These are phyloP conservation scores for Juncus inflexus DNA, from an alignment of 176 grass and related monocot species.

Conservation along the genomic window DNA sequence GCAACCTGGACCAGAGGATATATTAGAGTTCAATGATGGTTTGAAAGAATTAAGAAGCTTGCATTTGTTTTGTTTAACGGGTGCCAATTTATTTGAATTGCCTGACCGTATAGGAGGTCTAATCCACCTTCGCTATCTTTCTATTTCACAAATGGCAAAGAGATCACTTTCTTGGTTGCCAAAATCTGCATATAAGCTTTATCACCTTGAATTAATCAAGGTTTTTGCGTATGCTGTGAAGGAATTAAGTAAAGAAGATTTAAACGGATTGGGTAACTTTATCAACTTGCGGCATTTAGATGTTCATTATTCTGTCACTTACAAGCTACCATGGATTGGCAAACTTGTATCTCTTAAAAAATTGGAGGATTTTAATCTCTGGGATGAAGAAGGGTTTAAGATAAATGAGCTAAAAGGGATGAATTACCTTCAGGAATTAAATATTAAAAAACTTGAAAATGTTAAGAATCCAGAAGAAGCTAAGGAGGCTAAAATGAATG, in stretches of 20 bases:
- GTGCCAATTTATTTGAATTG: conserved; percentile 1
- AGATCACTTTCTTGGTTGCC: neutral
- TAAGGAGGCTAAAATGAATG: conserved; percentile 18
- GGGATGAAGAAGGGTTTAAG: conserved; percentile 14
- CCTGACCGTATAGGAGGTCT: conserved; percentile 19
- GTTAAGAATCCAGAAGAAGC: conserved; percentile 11
- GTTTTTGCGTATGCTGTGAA: neutral
- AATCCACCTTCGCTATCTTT: conserved; percentile 32
- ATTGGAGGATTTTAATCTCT: conserved; percentile 5
- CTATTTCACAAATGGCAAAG: neutral
- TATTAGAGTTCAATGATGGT: conserved; percentile 7
- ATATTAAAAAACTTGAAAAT: conserved; percentile 24
- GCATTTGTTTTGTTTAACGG: neutral
- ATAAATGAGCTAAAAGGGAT: conserved; percentile 3
- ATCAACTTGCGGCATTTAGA: conserved; percentile 14
- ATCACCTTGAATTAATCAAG: conserved; percentile 27
- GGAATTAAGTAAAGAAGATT: neutral
- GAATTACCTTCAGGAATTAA: neutral
- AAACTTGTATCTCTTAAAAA: conserved; percentile 27
- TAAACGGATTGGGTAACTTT: neutral
- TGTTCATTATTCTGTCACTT: conserved; percentile 1
- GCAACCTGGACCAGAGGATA: conserved; percentile 1
- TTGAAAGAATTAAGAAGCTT: conserved; percentile 29
- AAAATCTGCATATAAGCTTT: neutral
- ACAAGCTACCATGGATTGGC: conserved; percentile 3